Evolutionary conservation across 225 moss, liverwort and hornwort species (phyloP).

Genomic region (Bryum argenteum): DNA sequence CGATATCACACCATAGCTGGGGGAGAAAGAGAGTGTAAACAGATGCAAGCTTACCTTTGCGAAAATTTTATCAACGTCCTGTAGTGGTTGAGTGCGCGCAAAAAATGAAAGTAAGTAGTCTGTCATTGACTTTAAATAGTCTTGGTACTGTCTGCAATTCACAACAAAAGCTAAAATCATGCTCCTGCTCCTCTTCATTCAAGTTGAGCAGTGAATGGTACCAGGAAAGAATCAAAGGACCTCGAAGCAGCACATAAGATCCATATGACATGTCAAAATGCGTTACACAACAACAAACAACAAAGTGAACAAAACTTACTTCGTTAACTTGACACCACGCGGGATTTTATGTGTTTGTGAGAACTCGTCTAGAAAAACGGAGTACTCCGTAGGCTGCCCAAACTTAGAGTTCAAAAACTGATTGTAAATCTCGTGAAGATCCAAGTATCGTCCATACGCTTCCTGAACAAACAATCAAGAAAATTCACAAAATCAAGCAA

Average conservation of each 20-base stretch:
- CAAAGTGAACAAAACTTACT: slow-evolving; percentile 54
- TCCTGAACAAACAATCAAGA: slow-evolving; percentile 52
- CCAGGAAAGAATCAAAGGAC: slow-evolving; percentile 20
- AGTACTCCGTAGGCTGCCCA: slow-evolving; percentile 84
- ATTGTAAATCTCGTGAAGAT: slow-evolving; percentile 89
- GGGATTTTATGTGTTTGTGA: slow-evolving; percentile 65
- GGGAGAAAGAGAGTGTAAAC: slow-evolving; percentile 2
- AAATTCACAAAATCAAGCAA: slow-evolving; percentile 21
- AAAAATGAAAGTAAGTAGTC: slow-evolving; percentile 80
- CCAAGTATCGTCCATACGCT: slow-evolving; percentile 81
- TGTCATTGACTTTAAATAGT: slow-evolving; percentile 70
- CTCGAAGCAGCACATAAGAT: slow-evolving; percentile 16
- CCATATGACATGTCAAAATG: slow-evolving; percentile 15
- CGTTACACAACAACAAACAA: not conserved
- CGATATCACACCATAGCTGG: not conserved
- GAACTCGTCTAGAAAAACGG: slow-evolving; percentile 82
- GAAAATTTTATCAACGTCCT: slow-evolving; percentile 77
- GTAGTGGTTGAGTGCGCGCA: slow-evolving; percentile 85
- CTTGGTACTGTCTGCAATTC: slow-evolving; percentile 69
- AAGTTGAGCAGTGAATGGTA: slow-evolving; percentile 4
- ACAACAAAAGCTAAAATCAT: slow-evolving; percentile 24
- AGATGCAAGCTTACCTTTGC: slow-evolving; percentile 57
- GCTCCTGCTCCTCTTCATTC: slow-evolving; percentile 15
- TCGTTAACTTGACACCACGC: slow-evolving; percentile 67
- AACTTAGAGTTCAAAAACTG: slow-evolving; percentile 78